Evolutionary conservation across 2,329 filamentous ascomycete species (phyloP).

Genomic region (Colletotrichum horii): DNA sequence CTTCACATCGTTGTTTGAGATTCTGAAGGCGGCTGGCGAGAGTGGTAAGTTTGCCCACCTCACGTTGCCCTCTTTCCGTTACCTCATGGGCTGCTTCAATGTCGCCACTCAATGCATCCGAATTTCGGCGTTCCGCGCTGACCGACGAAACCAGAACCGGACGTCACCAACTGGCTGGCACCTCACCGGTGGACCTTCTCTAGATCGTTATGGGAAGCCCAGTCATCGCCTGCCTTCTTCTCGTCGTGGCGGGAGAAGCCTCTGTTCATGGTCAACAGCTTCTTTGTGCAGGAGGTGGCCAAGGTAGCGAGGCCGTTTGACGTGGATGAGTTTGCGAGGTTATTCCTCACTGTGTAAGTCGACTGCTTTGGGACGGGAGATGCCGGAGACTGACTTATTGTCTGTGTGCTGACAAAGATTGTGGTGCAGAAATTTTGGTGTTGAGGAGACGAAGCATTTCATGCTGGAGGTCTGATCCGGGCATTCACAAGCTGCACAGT

Average conservation of each 20-base stretch:
- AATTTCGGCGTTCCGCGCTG: background rate
- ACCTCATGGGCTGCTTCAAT: background rate
- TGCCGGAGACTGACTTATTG: background rate
- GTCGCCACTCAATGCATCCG: background rate
- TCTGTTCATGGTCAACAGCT: conserved; percentile 37
- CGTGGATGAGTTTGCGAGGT: conserved; percentile 43
- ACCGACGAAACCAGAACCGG: background rate
- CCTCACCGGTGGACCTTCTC: conserved; percentile 42
- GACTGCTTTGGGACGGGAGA: fast-evolving
- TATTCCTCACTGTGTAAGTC: conserved; percentile 43
- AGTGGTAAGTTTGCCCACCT: conserved; percentile 18
- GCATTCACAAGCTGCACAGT: background rate
- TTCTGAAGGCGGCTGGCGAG: conserved; percentile 33
- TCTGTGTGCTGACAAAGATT: background rate
- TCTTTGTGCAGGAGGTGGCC: conserved; percentile 42
- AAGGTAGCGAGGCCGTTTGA: conserved; percentile 39
- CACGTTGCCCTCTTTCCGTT: background rate
- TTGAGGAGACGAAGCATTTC: conserved; percentile 23
- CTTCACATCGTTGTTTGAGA: conserved; percentile 35
- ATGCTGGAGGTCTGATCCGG: background rate
- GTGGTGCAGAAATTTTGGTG: conserved; percentile 6
- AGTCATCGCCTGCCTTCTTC: conserved; percentile 45
- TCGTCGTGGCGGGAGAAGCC: conserved; percentile 49
- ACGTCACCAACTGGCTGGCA: conserved; percentile 23
- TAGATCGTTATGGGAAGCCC: conserved; percentile 47